Evolutionary conservation across 208 protist species (phyloP).

Genomic region (Leishmania guyanensis): DNA sequence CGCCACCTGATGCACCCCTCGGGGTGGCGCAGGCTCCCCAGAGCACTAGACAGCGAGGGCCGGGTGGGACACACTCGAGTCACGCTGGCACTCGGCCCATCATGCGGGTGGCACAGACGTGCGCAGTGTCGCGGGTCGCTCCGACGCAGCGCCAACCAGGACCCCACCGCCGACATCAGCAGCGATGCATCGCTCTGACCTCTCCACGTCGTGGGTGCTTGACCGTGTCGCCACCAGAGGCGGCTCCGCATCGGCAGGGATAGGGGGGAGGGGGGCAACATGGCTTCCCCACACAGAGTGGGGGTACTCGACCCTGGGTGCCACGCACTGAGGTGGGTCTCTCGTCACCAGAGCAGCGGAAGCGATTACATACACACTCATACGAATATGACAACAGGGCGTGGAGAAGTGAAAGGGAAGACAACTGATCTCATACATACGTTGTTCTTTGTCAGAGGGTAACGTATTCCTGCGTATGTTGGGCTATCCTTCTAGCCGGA

Average conservation of each 20-base stretch:
- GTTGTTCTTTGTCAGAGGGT: background rate
- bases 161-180: background rate
- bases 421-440: background rate
- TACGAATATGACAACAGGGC: too few species aligned
- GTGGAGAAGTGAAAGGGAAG: background rate
- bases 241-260: background rate
- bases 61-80: background rate
- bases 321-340: background rate
- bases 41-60: background rate
- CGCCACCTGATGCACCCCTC: background rate
- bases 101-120: background rate
- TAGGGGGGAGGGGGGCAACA: background rate
- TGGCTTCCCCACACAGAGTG: background rate
- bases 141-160: background rate
- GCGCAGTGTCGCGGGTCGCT: background rate
- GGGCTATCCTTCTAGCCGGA: slow-evolving; percentile 16
- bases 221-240: background rate
- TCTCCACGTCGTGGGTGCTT: background rate
- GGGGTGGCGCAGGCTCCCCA: background rate
- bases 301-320: background rate
- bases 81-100: background rate
- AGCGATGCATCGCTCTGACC: background rate
- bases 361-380: background rate
- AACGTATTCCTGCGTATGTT: background rate
- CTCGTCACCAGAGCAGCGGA: background rate